A percentile compares a stretch with the other conserved stretches of the same genome.
Conservation (phyloP, 371 early-diverging fungal species). For the Rhizopus stolonifer region DNA sequence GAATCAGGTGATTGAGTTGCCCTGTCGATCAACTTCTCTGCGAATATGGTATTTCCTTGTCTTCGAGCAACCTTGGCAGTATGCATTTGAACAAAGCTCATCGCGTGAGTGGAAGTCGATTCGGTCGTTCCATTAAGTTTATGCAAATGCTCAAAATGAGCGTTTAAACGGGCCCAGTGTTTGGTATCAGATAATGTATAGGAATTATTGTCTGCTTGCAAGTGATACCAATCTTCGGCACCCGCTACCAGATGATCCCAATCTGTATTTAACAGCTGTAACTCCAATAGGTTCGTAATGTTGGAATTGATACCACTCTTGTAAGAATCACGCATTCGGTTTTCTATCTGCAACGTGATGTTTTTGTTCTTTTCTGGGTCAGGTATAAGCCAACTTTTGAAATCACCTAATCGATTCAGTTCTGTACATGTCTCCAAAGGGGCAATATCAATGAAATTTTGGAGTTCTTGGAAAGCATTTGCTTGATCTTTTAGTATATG, state of each 20-base stretch:
- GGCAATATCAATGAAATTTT: slow-evolving; percentile 10
- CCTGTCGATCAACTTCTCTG: slow-evolving; percentile 18
- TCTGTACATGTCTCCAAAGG: slow-evolving; percentile 23
- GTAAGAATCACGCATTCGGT: slow-evolving; percentile 17
- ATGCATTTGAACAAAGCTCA: slow-evolving; percentile 16
- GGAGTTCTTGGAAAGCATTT: not conserved
- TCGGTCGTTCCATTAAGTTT: not conserved
- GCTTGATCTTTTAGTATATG: not conserved
- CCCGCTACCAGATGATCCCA: slow-evolving; percentile 13
- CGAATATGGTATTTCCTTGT: slow-evolving; percentile 26
- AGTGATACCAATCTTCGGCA: slow-evolving; percentile 20
- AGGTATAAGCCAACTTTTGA: slow-evolving; percentile 16
- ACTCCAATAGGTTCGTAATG: slow-evolving; percentile 25
- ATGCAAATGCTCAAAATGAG: slow-evolving; percentile 14
- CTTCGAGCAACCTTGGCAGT: slow-evolving; percentile 34
- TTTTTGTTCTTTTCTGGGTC: not conserved
- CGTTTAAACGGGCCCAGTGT: slow-evolving; percentile 27
- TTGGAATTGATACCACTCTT: slow-evolving; percentile 21
- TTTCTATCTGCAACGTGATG: slow-evolving; percentile 5
- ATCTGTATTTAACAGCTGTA: slow-evolving; percentile 22
- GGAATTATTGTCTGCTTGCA: not conserved
- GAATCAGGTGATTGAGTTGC: slow-evolving; percentile 8
- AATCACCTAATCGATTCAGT: slow-evolving; percentile 19
- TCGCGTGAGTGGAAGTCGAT: not conserved
- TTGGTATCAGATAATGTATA: slow-evolving; percentile 23